phyloP scores from a whole-genome alignment of 129 eudicot genomes.

The Chrysanthemum lavandulifolium region DNA sequence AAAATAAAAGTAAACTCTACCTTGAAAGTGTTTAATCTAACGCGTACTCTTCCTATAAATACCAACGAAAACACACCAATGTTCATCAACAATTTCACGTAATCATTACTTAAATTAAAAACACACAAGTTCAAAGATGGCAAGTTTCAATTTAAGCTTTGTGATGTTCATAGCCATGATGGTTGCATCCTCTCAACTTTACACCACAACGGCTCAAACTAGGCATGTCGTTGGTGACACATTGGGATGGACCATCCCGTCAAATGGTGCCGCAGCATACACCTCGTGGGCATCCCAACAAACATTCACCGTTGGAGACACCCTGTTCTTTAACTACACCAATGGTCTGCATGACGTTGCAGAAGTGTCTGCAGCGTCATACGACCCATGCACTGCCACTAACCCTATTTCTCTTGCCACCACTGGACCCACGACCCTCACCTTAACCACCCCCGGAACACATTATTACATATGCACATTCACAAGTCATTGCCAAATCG shows the following conservation, averaged over 20 bases:
- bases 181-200: constrained; percentile 17
- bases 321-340: constrained; percentile 17
- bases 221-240: constrained; percentile 47
- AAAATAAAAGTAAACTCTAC: constrained; percentile 4
- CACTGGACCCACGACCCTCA: constrained; percentile 42
- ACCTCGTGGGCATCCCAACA: constrained; percentile 21
- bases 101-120: neutral
- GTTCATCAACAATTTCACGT: neutral
- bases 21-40: constrained; percentile 13
- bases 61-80: constrained; percentile 1
- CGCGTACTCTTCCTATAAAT: constrained; percentile 8
- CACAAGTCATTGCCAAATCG: constrained; percentile 37
- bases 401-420: constrained; percentile 26
- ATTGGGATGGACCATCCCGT: constrained; percentile 42
- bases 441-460: constrained; percentile 41
- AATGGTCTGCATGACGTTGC: constrained; percentile 15
- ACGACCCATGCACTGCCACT: constrained; percentile 24
- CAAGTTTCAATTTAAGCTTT: constrained; percentile 12
- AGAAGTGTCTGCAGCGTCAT: constrained; percentile 26
- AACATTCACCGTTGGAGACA: constrained; percentile 35
- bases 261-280: constrained; percentile 14
- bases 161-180: constrained; percentile 17
- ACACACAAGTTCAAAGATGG: neutral
- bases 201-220: constrained; percentile 17
- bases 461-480: constrained; percentile 53